Evolutionary conservation across 1,139 yeast species (phyloP).

Genomic region (Protomyces gravidus): DNA sequence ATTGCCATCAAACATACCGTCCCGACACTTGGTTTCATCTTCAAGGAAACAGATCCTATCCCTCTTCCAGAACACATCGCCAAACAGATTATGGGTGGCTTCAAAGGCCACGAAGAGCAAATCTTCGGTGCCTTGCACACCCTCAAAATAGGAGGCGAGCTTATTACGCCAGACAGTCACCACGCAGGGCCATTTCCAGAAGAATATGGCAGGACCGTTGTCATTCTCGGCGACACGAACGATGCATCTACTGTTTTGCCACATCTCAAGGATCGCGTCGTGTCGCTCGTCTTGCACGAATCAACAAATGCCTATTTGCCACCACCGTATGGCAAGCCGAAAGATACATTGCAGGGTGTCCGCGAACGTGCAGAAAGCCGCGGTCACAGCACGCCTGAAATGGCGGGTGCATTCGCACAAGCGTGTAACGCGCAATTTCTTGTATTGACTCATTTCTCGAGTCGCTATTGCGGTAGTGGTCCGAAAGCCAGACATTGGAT

Average conservation of each 20-base stretch:
- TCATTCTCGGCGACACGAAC: conserved; percentile 24
- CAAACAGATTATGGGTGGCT: neutral
- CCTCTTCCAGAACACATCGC: neutral
- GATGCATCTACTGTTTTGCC: conserved; percentile 11
- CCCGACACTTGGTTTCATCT: conserved; percentile 17
- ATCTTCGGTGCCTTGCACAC: neutral
- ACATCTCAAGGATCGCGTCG: neutral
- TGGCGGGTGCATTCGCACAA: conserved; percentile 28
- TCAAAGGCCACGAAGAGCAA: neutral
- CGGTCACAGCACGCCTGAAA: conserved; percentile 27
- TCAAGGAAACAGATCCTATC: conserved; percentile 6
- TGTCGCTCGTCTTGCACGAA: conserved; percentile 22
- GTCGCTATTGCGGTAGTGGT: conserved; percentile 23
- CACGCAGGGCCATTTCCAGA: neutral
- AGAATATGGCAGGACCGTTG: conserved; percentile 18
- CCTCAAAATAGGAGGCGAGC: conserved; percentile 7
- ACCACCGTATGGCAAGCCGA: conserved; percentile 4
- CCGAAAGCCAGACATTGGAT: conserved; percentile 8
- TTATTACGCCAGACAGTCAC: neutral
- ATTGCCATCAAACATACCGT: conserved; percentile 20
- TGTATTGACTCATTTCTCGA: conserved; percentile 21
- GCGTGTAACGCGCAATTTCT: conserved; percentile 1
- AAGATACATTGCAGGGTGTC: conserved; percentile 5
- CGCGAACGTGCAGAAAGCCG: conserved; percentile 10
- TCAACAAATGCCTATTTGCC: conserved; percentile 28